A percentile compares a stretch with the other conserved stretches of the same genome.
Evolutionary conservation across 352 stramenopile genomes (phyloP).

Genomic region (Phytophthora parvispora): DNA sequence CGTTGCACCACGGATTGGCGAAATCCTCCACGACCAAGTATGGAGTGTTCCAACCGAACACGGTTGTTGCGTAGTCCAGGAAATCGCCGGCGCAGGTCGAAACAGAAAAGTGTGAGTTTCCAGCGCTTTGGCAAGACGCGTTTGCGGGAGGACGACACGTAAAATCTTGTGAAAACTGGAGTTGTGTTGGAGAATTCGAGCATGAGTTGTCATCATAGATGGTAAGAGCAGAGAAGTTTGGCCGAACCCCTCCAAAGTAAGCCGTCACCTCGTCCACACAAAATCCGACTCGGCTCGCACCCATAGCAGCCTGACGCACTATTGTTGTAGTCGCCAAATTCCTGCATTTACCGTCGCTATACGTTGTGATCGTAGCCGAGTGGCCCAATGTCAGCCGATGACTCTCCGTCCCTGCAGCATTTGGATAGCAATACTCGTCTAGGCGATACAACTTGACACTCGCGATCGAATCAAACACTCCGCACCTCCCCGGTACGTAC

Average conservation of each 20-base stretch:
- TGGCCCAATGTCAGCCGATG: conserved; percentile 3
- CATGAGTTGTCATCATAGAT: conserved; percentile 12
- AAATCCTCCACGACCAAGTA: conserved; percentile 13
- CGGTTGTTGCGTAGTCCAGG: neutral
- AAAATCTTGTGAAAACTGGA: conserved; percentile 12
- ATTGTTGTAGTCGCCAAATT: neutral
- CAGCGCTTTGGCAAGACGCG: neutral
- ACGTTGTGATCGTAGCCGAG: conserved; percentile 4
- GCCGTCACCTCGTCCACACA: neutral
- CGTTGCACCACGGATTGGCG: neutral
- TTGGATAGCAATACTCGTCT: conserved; percentile 11
- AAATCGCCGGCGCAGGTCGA: neutral
- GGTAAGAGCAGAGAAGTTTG: neutral
- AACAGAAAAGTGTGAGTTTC: neutral
- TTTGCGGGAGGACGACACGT: neutral
- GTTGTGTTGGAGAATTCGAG: neutral
- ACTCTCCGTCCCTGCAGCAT: neutral
- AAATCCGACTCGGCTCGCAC: neutral
- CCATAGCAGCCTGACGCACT: neutral
- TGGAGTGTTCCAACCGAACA: conserved; percentile 4
- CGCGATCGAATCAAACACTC: neutral
- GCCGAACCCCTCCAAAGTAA: neutral
- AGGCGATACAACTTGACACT: conserved; percentile 1
- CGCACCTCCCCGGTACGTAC: neutral
- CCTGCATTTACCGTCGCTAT: neutral